A percentile compares a stretch with the other conserved stretches of the same genome.
Evolutionary conservation across 2,329 filamentous ascomycete genomes (phyloP).

Genomic region (Diaporthe citri): DNA sequence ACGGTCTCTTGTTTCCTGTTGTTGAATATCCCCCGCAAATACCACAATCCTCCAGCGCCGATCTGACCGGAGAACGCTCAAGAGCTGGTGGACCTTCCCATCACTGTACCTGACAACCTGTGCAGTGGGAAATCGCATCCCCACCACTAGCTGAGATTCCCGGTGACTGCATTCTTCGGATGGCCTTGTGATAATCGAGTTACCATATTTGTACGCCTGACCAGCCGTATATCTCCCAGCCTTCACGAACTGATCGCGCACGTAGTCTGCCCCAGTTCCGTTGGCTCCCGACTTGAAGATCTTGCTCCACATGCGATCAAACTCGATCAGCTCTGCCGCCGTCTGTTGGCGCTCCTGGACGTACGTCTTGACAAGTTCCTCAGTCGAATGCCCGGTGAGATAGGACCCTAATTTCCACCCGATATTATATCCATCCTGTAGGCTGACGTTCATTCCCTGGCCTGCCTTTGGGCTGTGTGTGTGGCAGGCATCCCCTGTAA

Average conservation of each 20-base stretch:
- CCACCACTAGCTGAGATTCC: slow-evolving; percentile 29
- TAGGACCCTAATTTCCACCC: slow-evolving; percentile 70
- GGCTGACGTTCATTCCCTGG: slow-evolving; percentile 71
- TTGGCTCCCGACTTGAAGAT: slow-evolving; percentile 62
- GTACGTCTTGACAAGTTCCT: slow-evolving; percentile 64
- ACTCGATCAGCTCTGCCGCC: slow-evolving; percentile 70
- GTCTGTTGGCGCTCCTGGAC: slow-evolving; percentile 64
- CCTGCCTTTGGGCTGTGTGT: slow-evolving; percentile 77
- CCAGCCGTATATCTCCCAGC: slow-evolving; percentile 72
- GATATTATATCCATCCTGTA: slow-evolving; percentile 74
- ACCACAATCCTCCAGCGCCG: slow-evolving; percentile 46
- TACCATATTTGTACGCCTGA: slow-evolving; percentile 66
- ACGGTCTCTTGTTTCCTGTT: background rate
- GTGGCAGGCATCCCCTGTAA: slow-evolving; percentile 75
- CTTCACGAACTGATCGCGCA: slow-evolving; percentile 69
- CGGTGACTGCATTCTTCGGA: background rate
- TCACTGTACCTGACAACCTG: slow-evolving; percentile 67
- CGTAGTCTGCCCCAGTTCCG: slow-evolving; percentile 54
- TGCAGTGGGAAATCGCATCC: slow-evolving; percentile 50
- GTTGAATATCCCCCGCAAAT: slow-evolving; percentile 33
- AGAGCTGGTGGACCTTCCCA: slow-evolving; percentile 58
- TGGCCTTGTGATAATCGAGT: slow-evolving; percentile 58
- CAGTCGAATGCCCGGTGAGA: slow-evolving; percentile 56
- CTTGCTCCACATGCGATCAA: slow-evolving; percentile 67
- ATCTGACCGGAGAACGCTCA: slow-evolving; percentile 57